These are phyloP conservation scores for Fusarium sarcochroum DNA, from an alignment of 2,329 filamentous ascomycete species.

Conservation along the genomic window DNA sequence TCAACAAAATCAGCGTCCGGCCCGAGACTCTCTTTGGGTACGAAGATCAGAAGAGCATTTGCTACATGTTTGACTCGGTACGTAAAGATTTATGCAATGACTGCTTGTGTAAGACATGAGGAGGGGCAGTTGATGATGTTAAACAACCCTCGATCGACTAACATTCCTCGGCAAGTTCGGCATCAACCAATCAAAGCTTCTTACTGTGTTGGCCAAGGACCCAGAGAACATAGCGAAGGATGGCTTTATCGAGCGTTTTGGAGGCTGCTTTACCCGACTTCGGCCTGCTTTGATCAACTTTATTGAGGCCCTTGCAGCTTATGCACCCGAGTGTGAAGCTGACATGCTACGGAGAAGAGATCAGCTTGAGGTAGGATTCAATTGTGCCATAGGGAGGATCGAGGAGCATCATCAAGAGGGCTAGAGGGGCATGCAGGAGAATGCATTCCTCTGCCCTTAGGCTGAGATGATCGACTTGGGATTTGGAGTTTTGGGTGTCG, in stretches of 20 bases:
- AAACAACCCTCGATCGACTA: background rate
- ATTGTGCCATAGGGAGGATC: slow-evolving; percentile 6
- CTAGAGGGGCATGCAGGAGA: background rate
- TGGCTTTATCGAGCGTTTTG: slow-evolving; percentile 27
- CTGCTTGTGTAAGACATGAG: background rate
- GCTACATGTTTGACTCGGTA: slow-evolving; percentile 17
- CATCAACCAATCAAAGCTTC: slow-evolving; percentile 24
- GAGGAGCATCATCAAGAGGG: slow-evolving; percentile 1
- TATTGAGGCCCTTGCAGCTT: slow-evolving; percentile 10
- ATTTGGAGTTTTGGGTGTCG: background rate
- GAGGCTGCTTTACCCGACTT: slow-evolving; percentile 25
- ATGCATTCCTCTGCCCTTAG: slow-evolving; percentile 25
- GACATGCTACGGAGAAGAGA: slow-evolving; percentile 28
- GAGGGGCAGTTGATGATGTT: background rate
- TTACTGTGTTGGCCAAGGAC: slow-evolving; percentile 7
- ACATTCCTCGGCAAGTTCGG: slow-evolving; percentile 20
- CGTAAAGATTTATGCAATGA: background rate
- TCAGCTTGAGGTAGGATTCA: slow-evolving; percentile 19
- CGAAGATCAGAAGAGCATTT: slow-evolving; percentile 24
- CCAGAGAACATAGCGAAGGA: slow-evolving; percentile 10
- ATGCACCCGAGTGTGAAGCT: slow-evolving; percentile 13
- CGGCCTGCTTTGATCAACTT: slow-evolving; percentile 11
- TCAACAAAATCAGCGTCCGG: slow-evolving; percentile 2
- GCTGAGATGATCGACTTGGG: slow-evolving; percentile 25
- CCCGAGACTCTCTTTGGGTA: slow-evolving; percentile 13